Percentiles rank a stretch among this genome's conserved stretches.
Conservation (phyloP, 129 eudicot genomes). For the Artemisia tridentata region DNA sequence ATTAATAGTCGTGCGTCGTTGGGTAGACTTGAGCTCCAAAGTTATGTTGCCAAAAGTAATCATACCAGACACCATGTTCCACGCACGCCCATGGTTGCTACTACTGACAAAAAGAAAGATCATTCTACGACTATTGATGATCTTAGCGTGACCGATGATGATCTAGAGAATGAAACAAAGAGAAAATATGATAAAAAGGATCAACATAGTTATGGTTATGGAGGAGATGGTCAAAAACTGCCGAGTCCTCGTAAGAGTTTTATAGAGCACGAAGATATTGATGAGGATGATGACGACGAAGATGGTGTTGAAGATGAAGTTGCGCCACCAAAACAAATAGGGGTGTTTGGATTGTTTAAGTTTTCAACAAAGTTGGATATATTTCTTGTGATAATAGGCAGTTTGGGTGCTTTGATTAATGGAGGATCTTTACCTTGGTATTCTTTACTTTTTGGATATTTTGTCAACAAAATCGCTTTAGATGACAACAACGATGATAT, state of each 20-base stretch:
- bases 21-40: conserved; percentile 68
- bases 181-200: conserved; percentile 2
- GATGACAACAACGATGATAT: conserved; percentile 46
- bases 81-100: conserved; percentile 19
- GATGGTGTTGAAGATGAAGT: conserved; percentile 47
- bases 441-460: conserved; percentile 69
- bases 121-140: conserved; percentile 30
- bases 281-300: conserved; percentile 21
- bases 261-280: conserved; percentile 3
- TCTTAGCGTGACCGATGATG: conserved; percentile 23
- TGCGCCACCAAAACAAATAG: conserved; percentile 41
- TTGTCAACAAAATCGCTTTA: conserved; percentile 64
- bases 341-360: conserved; percentile 55
- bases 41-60: conserved; percentile 46
- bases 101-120: conserved; percentile 22
- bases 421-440: conserved; percentile 92
- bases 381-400: conserved; percentile 53
- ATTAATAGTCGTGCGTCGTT: conserved; percentile 29
- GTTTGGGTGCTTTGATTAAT: conserved; percentile 70
- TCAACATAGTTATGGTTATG: conserved; percentile 10
- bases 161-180: conserved; percentile 28
- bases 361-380: conserved; percentile 64
- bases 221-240: conserved; percentile 20
- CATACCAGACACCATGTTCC: conserved; percentile 10
- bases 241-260: conserved; percentile 23